Conservation (phyloP, 306 rosid species). For the Leucaena leucocephala region DNA sequence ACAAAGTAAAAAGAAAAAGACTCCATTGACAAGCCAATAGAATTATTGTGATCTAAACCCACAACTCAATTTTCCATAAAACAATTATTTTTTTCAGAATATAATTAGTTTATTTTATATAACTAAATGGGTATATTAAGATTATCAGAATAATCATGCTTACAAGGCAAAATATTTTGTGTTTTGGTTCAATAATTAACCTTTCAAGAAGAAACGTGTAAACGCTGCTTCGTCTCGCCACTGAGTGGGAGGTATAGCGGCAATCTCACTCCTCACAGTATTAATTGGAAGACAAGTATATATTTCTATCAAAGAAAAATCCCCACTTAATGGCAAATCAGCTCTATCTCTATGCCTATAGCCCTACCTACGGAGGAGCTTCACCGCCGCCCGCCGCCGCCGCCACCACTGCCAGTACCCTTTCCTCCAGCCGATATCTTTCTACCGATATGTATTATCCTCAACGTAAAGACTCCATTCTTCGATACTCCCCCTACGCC, state of each 20-base stretch:
- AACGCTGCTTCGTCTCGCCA: not conserved
- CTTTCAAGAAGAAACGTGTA: not conserved
- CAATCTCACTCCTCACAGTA: not conserved
- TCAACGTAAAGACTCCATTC: slow-evolving; percentile 36
- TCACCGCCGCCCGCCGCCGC: slow-evolving; percentile 31
- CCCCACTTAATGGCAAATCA: slow-evolving; percentile 44
- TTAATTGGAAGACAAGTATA: not conserved
- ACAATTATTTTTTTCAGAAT: no score
- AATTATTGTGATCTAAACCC: no score
- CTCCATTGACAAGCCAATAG: no score
- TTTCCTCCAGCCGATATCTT: slow-evolving; percentile 36
- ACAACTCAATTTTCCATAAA: no score
- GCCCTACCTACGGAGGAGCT: slow-evolving; percentile 43
- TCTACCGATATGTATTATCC: slow-evolving; percentile 39
- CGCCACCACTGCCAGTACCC: not conserved
- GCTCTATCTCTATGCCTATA: slow-evolving; percentile 46
- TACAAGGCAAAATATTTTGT: not conserved
- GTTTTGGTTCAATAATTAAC: not conserved
- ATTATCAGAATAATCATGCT: not conserved
- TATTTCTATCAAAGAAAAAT: not conserved
- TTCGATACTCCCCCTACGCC: slow-evolving; percentile 47
- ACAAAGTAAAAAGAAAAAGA: no score
- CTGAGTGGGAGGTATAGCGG: not conserved
- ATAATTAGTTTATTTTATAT: not conserved
- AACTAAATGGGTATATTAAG: not conserved